Evolutionary conservation across 768 basidiomycete species (phyloP), one percentile per base, ranked within the genome.

Genomic region (Rhizopogon vesiculosus): DNA sequence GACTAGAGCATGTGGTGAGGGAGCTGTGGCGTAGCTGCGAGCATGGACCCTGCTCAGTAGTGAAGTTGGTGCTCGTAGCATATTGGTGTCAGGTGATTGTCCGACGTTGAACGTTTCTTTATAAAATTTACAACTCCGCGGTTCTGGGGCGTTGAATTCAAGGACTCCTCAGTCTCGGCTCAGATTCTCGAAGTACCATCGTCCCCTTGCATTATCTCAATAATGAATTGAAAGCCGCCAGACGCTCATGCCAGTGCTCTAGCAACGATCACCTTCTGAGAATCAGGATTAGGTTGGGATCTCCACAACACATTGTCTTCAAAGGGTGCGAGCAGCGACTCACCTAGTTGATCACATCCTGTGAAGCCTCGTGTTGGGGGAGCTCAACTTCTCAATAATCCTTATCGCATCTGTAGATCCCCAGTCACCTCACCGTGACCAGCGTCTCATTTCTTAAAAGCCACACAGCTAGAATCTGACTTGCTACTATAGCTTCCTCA

Each of bases 1-100:
- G 29, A 94, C 84, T 10, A 94, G 80, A 2, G 87, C 82, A 72
- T 87, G 84, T 2, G 87, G 83, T 25, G 82, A 74, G 4, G 76
- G 50, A 10, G 79, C 70, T 6, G 84, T 79, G 3, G 85, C 82
- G 64, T 87, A 89, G 19, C 22, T 55, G 3, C 54, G 54, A 29
- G 29, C 33, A 12, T 29, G 49, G 6, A 76, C 69, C 57, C 85
- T 69, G 35, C 19, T 51, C 25, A 55, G 38, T 7, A 43, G 45
- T 41, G 40, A 42, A 22, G 40, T 5, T 41, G 22, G 45, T 28
- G 44, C 44, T 57, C 39, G 31, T 45, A 51, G 54, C 48, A 56
- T 53, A 31, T 13, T 13, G 19, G 19, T 31, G 19, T 28, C 19
- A 13, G 45, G 28, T 19, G 12, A 12, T 45, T 45, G 19, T 19